Conservation (phyloP, 2,329 filamentous ascomycete species). For the Fonsecaea nubica region DNA sequence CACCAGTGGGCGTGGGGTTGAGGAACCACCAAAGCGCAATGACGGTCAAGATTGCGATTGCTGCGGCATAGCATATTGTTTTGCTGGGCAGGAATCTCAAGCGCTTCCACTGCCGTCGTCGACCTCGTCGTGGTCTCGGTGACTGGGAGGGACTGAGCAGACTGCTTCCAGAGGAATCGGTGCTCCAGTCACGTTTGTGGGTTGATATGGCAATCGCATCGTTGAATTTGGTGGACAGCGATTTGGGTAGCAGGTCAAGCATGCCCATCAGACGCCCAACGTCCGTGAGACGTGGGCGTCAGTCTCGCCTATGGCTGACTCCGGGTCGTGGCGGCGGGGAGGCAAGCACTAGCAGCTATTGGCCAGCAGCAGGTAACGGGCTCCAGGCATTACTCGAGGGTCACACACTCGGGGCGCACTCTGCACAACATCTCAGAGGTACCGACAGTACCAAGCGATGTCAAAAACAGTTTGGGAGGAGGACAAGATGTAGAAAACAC, state of each 20-base stretch:
- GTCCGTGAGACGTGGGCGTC: conserved; percentile 16
- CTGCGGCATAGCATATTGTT: conserved; percentile 28
- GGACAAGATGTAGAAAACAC: background rate
- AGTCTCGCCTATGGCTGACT: conserved; percentile 8
- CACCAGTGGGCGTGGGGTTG: background rate
- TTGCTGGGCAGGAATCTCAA: conserved; percentile 30
- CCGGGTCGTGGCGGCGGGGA: conserved; percentile 15
- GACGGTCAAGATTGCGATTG: conserved; percentile 28
- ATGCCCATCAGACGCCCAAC: conserved; percentile 24
- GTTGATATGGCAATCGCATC: conserved; percentile 4
- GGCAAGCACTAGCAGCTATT: conserved; percentile 6
- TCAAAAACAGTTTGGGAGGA: background rate
- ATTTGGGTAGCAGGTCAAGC: conserved; percentile 28
- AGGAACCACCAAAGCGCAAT: conserved; percentile 25
- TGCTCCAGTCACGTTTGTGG: conserved; percentile 24
- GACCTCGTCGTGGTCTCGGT: conserved; percentile 23
- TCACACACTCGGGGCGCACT: background rate
- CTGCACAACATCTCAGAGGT: background rate
- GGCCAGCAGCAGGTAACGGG: conserved; percentile 5
- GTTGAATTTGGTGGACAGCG: conserved; percentile 25
- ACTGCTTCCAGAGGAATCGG: conserved; percentile 24
- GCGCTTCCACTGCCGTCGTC: conserved; percentile 28
- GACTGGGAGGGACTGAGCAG: conserved; percentile 27
- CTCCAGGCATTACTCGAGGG: background rate
- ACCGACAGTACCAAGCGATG: background rate